Conservation (phyloP, 2,329 filamentous ascomycete species). For the Ophiosphaerella herpotricha region DNA sequence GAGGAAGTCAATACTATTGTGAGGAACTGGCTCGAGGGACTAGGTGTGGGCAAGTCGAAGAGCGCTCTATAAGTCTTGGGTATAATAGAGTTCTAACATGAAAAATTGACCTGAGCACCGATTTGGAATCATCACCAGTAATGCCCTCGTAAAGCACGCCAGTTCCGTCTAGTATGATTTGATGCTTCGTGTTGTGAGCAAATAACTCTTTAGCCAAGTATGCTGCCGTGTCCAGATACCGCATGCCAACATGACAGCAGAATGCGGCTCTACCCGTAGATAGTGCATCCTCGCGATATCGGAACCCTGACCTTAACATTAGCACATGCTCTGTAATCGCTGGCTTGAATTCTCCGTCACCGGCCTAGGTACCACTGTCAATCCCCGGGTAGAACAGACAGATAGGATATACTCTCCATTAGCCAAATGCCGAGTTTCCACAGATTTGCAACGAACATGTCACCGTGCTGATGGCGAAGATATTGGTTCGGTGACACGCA, state of each 20-base stretch:
- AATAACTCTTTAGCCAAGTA: too few relatives aligned
- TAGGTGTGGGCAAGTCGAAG: conserved; percentile 53
- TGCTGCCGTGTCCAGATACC: conserved; percentile 2
- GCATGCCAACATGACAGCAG: conserved; percentile 1
- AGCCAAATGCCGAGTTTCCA: not conserved
- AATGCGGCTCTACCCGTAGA: conserved; percentile 7
- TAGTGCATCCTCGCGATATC: conserved; percentile 4
- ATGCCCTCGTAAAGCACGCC: not conserved
- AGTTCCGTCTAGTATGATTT: not conserved
- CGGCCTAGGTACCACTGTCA: not conserved
- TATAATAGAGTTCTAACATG: not conserved
- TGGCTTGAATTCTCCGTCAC: not conserved
- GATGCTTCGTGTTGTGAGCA: too few relatives aligned
- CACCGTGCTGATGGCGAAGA: conserved; percentile 1
- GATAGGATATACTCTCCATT: too few relatives aligned
- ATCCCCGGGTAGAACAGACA: not conserved
- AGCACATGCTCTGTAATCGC: not conserved
- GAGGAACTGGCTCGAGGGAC: conserved; percentile 66
- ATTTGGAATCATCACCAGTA: too few relatives aligned
- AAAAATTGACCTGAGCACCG: too few relatives aligned
- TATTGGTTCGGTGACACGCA: too few relatives aligned
- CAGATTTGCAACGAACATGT: not conserved
- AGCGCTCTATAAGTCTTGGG: conserved; percentile 48
- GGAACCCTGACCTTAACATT: not conserved
- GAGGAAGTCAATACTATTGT: conserved; percentile 72